Evolutionary conservation across 2,329 filamentous ascomycete species (phyloP), one percentile per base, ranked within the genome.

Genomic region (Diaporthe capsici): DNA sequence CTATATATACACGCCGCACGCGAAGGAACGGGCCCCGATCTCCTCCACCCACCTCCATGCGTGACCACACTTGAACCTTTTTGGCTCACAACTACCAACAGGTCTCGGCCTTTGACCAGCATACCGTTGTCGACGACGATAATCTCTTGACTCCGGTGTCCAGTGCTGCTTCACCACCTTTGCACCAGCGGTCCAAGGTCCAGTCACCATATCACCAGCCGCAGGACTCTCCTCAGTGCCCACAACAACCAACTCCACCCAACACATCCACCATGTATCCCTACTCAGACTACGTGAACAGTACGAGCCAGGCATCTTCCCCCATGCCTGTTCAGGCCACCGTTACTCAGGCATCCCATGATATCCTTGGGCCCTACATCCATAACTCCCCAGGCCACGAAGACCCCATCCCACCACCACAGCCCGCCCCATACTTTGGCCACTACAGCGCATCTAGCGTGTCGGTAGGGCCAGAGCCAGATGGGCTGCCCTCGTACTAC

Each of bases 131-230:
- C n/a, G 73, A 76, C 49, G 75, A 76, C 63, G 73, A 79, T 79
- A 77, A 81, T 78, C 82, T 90, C 73, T 82, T 89, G 67, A 89
- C 88, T n/a, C 88, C 89, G 37, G 85, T 86, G n/a, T 90, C 89
- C 63, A 83, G 84, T 65, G 83, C 84, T 73, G 85, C 83, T 39
- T 90, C 88, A 44, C 88, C 88, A 72, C 86, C 86, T 67, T 78
- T 88, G 58, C 83, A 85, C 72, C 86, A 88, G 73, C 83, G 83
- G 49, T 75, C 75, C 34, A 72, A 65, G 42, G 61, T 71, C 55
- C 75, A 76, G 61, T 73, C 75, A 20, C 70, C 75, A 39, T 88
- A 87, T 77, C 79, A 79, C 73, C 79, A 85, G 79, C 80, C 81
- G 22, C 83, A 84, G n/a, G 81, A 83, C 51, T 80, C 81, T 28